These are phyloP conservation scores for Taphrina sp. DNA, from an alignment of 1,139 yeast species.

Conservation along the genomic window DNA sequence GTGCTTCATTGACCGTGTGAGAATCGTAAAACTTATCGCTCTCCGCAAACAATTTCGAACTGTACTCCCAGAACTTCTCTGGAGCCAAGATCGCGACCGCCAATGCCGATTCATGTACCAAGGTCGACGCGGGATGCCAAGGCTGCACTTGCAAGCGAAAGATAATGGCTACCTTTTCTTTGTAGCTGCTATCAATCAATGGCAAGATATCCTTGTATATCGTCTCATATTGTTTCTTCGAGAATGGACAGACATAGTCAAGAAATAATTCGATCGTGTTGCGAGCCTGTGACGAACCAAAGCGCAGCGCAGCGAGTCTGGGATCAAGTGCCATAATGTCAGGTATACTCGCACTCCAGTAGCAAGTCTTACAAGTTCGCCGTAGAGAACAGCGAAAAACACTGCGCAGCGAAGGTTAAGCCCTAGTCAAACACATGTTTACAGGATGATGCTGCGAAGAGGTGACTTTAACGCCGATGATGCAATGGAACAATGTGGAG, in stretches of 20 bases:
- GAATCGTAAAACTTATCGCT: conserved; percentile 40
- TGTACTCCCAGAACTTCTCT: conserved; percentile 62
- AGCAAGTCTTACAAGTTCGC: no score
- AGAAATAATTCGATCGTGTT: conserved; percentile 58
- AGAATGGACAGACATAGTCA: conserved; percentile 77
- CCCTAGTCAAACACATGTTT: no score
- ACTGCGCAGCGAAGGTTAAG: no score
- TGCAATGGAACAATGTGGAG: no score
- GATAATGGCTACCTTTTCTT: conserved; percentile 46
- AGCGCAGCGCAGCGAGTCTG: conserved; percentile 28
- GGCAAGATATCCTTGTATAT: conserved; percentile 43
- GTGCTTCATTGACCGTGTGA: conserved; percentile 54
- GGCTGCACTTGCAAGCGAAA: conserved; percentile 74
- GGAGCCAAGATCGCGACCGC: conserved; percentile 65
- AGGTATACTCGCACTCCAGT: no score
- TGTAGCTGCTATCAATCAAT: conserved; percentile 38
- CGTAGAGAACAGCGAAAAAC: no score
- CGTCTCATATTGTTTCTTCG: conserved; percentile 61
- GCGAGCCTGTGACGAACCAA: conserved; percentile 25
- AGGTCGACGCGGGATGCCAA: conserved; percentile 76
- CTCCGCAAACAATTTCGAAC: conserved; percentile 53
- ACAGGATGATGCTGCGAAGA: no score
- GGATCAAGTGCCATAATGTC: conserved; percentile 23
- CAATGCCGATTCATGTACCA: conserved; percentile 68
- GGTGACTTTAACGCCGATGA: no score